Evolutionary conservation across 2,329 filamentous ascomycete genomes (phyloP).

Genomic region (Monilinia polystroma): DNA sequence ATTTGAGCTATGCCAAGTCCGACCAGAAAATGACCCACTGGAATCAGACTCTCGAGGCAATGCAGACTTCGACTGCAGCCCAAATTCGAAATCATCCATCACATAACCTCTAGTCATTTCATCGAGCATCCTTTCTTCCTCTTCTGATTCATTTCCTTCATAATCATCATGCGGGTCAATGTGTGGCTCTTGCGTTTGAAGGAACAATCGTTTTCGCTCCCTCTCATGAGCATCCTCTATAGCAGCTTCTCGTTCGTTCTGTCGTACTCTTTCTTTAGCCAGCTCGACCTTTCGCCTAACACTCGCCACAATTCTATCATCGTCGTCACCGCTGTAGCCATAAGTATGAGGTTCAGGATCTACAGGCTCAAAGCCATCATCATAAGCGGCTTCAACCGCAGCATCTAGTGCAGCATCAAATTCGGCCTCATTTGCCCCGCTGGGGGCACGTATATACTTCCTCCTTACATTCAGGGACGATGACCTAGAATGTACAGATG

Average conservation of each 20-base stretch:
- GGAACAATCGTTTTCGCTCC: slow-evolving; percentile 49
- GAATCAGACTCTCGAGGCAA: slow-evolving; percentile 79
- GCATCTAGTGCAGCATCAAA: slow-evolving; percentile 94
- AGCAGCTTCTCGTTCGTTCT: slow-evolving; percentile 69
- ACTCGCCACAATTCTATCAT: slow-evolving; percentile 51
- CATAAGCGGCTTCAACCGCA: slow-evolving; percentile 93
- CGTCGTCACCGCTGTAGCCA: slow-evolving; percentile 43
- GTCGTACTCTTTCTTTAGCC: slow-evolving; percentile 71
- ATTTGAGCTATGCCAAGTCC: slow-evolving; percentile 78
- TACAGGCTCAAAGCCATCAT: slow-evolving; percentile 81
- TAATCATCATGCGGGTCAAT: slow-evolving; percentile 58
- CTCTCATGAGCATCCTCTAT: slow-evolving; percentile 60
- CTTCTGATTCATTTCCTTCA: slow-evolving; percentile 64
- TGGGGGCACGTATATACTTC: slow-evolving; percentile 67
- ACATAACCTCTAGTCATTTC: slow-evolving; percentile 84
- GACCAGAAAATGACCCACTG: slow-evolving; percentile 67
- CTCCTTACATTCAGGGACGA: slow-evolving; percentile 68
- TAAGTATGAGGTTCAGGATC: slow-evolving; percentile 41
- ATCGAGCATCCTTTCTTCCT: slow-evolving; percentile 74
- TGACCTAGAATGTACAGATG: slow-evolving; percentile 77
- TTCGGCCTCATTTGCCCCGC: slow-evolving; percentile 77
- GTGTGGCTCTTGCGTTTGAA: slow-evolving; percentile 30
- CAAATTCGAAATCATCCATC: slow-evolving; percentile 80
- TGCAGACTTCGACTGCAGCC: slow-evolving; percentile 63
- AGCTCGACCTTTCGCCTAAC: slow-evolving; percentile 67